Base-by-base conservation (phyloP, 1,284 basidiomycete genomes). In the Papiliotrema flavescens region DNA sequence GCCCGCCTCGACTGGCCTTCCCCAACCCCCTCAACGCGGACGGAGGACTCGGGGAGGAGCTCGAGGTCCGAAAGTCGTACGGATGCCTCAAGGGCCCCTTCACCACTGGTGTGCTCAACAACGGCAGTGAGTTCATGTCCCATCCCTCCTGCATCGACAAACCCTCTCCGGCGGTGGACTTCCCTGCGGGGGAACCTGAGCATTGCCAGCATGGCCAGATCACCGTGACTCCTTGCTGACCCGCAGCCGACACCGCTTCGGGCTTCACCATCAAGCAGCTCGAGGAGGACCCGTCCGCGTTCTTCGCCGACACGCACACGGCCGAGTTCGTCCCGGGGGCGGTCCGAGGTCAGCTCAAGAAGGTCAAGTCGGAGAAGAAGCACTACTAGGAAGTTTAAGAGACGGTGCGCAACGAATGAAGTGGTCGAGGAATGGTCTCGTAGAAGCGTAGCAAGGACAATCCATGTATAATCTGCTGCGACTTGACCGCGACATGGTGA, bases 291-390 rank as follows among this genome's bases (percentile, higher is more conserved):
- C 69, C 71, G 8, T 47, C 65, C 19, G 64, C 49, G 1, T 74
- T 76, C 71, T 74, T 74, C 61, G 65, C 70, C 52, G 74, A 76
- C 53, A 64, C 64, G 3, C 74, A 76, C 65, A 76, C 73, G 17
- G 59, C 53, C 28, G 50, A 54, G 34, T 73, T 61, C 62, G 34
- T 61, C 15, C 67, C 74, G 15, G 75, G 75, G 34, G 75, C 75
- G 36, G 65, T 77, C 54, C 65, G 75, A 26, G 75, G 73, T 28
- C 74, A 76, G 59, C 59, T 76, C 44, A 9, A 42, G n/a, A 28
- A 28, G 13, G 34, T 48, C 46, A 48, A 48, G 35, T 36, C 20
- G n/a, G 46, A 48, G 19, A n/a, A 35, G 24, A 37, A 48, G 46
- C 19, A 48, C 17, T 37, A 23, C n/a, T 14, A 7, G 20, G 7